Base-by-base conservation (phyloP, 176 grass and related monocot genomes). In the Thinopyrum elongatum region DNA sequence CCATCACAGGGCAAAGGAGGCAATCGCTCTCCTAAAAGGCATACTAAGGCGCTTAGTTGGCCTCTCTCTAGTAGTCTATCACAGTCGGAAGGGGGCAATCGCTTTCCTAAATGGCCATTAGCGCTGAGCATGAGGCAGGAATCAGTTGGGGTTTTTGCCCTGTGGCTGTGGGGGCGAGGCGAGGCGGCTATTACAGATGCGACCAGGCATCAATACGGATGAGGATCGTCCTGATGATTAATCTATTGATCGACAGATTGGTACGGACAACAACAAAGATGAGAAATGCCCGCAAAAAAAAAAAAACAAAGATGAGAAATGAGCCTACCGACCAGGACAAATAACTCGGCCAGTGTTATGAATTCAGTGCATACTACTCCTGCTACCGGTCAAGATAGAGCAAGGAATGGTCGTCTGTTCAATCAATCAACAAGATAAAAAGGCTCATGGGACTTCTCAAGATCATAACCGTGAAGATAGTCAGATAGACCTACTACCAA, bases 71-170 rank as follows among this genome's bases (percentile, higher is more conserved):
- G 39, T 46, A 58, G 55, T 39, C 22, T 15, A 7, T 65, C 25
- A 47, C 4, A 1, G 42, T 26, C 66, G 28, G 49, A 62, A 81
- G 76, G 85, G 31, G 89, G 36, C 81, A 84, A 80, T 80, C 49
- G 57, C 19, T 77, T 71, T 63, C 67, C 1, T 41, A 30, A 31
- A 70, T 42, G 86, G 28, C 86, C 64, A 65, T 85, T 88, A 77
- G 77, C 19, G 36, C 19, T 70, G 39, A 31, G 76, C 60, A 70
- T 71, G 63, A 36, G 89, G 61, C 81, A 21, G 60, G 6, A 1
- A 31, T 51, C 53, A 16, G 5, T 14, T 49, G 17, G 26, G 21
- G 8, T 60, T 62, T 39, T 38, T 53, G 58, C 59, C 42, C 16
- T 10, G 27, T 25, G 67, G 10, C 79, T 57, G 15, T 35, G 46